A percentile compares a stretch with the other conserved stretches of the same genome.
Conservation (phyloP, 257 asterid species). For the Solanum bulbocastanum region DNA sequence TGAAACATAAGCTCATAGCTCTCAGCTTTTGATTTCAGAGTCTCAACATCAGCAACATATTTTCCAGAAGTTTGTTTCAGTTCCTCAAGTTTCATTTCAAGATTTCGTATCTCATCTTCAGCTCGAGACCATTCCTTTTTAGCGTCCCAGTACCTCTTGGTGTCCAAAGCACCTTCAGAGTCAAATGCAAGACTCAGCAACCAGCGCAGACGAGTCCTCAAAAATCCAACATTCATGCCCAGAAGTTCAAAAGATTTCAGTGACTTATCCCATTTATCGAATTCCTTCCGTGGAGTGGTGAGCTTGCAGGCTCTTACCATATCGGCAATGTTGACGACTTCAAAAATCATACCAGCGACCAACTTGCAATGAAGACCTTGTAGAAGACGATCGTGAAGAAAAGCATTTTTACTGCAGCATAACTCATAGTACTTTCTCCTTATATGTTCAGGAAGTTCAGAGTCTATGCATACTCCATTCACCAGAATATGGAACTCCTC, state of each 20-base stretch:
- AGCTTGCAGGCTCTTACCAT: constrained; percentile 37
- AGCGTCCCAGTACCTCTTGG: constrained; percentile 36
- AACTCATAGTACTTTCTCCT: constrained; percentile 45
- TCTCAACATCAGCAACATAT: constrained; percentile 24
- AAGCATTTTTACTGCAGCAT: constrained; percentile 42
- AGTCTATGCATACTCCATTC: constrained; percentile 47
- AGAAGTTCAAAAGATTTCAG: constrained; percentile 58
- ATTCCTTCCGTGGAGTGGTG: constrained; percentile 39
- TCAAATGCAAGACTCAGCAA: constrained; percentile 38
- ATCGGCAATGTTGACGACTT: constrained; percentile 36
- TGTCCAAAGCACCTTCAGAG: constrained; percentile 31
- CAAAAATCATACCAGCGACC: constrained; percentile 48
- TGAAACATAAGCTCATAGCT: constrained; percentile 35
- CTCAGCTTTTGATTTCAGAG: constrained; percentile 38
- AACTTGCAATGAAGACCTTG: constrained; percentile 54
- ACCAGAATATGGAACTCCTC: constrained; percentile 52
- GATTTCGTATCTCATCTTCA: constrained; percentile 30
- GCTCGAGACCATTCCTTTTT: constrained; percentile 18
- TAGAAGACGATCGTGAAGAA: constrained; percentile 48
- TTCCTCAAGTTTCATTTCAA: constrained; percentile 40
- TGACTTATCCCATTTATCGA: constrained; percentile 66
- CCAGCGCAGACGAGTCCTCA: constrained; percentile 35
- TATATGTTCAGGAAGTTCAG: constrained; percentile 45
- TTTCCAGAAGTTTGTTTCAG: constrained; percentile 30
- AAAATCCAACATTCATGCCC: constrained; percentile 56